Evolutionary conservation across 2,329 filamentous ascomycete genomes (phyloP).

Genomic region (Venturia aucupariae): DNA sequence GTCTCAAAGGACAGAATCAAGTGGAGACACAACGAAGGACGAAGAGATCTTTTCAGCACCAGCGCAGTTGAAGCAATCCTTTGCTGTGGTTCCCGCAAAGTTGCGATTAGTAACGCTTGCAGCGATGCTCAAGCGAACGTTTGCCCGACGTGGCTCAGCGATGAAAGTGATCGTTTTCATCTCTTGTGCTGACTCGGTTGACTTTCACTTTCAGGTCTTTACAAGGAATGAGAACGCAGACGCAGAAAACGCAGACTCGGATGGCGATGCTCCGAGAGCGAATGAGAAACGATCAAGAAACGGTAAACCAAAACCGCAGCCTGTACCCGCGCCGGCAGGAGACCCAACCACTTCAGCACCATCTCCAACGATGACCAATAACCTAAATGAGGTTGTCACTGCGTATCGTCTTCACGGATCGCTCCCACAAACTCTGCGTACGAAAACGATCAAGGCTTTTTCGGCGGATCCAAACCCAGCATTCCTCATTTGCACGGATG

Average conservation of each 20-base stretch:
- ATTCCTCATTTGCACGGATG: constrained; percentile 87
- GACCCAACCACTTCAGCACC: constrained; percentile 49
- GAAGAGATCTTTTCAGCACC: constrained; percentile 63
- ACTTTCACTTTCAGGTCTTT: constrained; percentile 89
- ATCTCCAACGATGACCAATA: constrained; percentile 63
- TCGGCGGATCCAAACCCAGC: constrained; percentile 63
- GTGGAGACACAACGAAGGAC: constrained; percentile 36
- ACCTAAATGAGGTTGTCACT: constrained; percentile 61
- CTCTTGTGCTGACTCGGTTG: constrained; percentile 91
- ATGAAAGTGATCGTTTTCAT: constrained; percentile 98
- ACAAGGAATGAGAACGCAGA: constrained; percentile 32
- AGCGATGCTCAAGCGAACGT: constrained; percentile 74
- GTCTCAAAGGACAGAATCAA: constrained; percentile 48
- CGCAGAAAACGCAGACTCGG: constrained; percentile 17
- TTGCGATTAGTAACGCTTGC: constrained; percentile 81
- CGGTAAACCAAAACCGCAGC: constrained; percentile 27
- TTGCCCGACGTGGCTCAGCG: constrained; percentile 77
- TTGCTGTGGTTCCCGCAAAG: constrained; percentile 80
- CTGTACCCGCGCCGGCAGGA: not conserved
- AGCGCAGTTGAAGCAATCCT: constrained; percentile 87
- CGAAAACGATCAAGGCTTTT: constrained; percentile 75
- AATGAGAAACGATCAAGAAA: constrained; percentile 17
- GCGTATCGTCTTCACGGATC: constrained; percentile 88
- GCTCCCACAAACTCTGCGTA: constrained; percentile 76
- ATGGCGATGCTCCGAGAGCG: constrained; percentile 18